Base-by-base conservation (phyloP, 257 asterid genomes). In the Euphrasia confusa region DNA sequence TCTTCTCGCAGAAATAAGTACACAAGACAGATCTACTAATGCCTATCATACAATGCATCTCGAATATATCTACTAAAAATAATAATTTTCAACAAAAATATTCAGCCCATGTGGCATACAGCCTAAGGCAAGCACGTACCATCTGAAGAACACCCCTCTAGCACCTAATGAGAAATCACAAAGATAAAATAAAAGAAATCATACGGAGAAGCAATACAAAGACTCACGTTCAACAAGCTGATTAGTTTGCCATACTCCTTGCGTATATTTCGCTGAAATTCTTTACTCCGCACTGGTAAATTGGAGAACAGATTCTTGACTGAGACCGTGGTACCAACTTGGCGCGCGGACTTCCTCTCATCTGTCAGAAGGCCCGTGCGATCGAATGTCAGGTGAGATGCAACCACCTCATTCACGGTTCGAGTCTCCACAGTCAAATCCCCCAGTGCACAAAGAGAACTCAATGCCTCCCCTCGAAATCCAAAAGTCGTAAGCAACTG, bases 401-500 rank as follows among this genome's bases (percentile, higher is more conserved):
- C 99, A 14, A 92, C 89, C 44, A 81, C 83, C 73, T 92, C 99
- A 69, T 84, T 66, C 63, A 72, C 65, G 0, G 99, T 89, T 54
- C 89, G 82, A 5, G 99, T 89, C 78, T 92, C 99, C 58, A 92
- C 96, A 0, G 90, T 81, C 66, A 92, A 73, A 52, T 89, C 95
- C 68, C 95, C 99, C 60, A 92, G 64, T 32, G 84, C 75, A 66
- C 99, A 92, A 6, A 92, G 75, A 14, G 99, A 84, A 68, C 99
- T 92, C 93, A 92, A 78, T n/a, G 99, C 99, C 76, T 92, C 99
- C 68, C 99, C 99, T 60, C 99, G 87, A 74, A 92, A 92, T 26
- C 99, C 99, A 67, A 84, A 92, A 28, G 99, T 92, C 3, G 88
- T 74, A 50, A 89, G 64, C 13, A 85, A 79, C 68, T 83, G 91